These are phyloP conservation scores for Arctium lappa DNA, from an alignment of 129 eudicot species.

Conservation along the genomic window DNA sequence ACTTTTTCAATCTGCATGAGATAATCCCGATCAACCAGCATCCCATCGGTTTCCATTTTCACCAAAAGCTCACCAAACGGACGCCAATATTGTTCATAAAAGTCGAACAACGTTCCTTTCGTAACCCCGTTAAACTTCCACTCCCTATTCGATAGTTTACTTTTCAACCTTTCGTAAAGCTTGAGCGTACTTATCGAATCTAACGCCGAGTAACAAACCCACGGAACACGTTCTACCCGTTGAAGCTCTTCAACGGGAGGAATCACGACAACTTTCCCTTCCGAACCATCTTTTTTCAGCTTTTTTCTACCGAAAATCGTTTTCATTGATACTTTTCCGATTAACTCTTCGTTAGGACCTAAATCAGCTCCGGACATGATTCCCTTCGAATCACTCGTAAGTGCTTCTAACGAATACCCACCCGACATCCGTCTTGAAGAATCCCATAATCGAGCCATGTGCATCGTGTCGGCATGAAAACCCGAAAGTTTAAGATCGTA, in stretches of 20 bases:
- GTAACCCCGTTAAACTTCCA: slow-evolving; percentile 67
- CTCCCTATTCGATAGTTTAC: slow-evolving; percentile 41
- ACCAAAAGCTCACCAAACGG: slow-evolving; percentile 98
- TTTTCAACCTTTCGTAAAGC: slow-evolving; percentile 77
- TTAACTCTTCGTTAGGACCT: slow-evolving; percentile 51
- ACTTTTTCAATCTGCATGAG: slow-evolving; percentile 82
- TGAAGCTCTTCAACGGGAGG: slow-evolving; percentile 95
- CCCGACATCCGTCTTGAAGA: slow-evolving; percentile 78
- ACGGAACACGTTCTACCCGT: slow-evolving; percentile 54
- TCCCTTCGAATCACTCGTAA: slow-evolving; percentile 53
- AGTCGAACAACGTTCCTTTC: slow-evolving; percentile 62
- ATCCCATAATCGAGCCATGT: slow-evolving; percentile 98
- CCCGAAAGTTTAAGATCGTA: slow-evolving; percentile 79
- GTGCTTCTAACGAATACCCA: slow-evolving; percentile 94
- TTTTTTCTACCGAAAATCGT: slow-evolving; percentile 78
- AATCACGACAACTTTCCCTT: slow-evolving; percentile 65
- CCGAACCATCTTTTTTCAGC: slow-evolving; percentile 69
- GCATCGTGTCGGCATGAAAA: slow-evolving; percentile 98
- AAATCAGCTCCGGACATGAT: slow-evolving; percentile 65
- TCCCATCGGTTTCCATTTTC: slow-evolving; percentile 90
- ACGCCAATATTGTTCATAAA: slow-evolving; percentile 78
- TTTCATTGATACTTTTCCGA: slow-evolving; percentile 93
- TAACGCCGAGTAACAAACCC: slow-evolving; percentile 91
- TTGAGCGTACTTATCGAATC: slow-evolving; percentile 84
- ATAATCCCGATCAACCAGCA: slow-evolving; percentile 80